Percentiles rank a stretch among this genome's conserved stretches.
Conservation (phyloP, 2,329 filamentous ascomycete genomes). For the Parascedosporium putredinis region DNA sequence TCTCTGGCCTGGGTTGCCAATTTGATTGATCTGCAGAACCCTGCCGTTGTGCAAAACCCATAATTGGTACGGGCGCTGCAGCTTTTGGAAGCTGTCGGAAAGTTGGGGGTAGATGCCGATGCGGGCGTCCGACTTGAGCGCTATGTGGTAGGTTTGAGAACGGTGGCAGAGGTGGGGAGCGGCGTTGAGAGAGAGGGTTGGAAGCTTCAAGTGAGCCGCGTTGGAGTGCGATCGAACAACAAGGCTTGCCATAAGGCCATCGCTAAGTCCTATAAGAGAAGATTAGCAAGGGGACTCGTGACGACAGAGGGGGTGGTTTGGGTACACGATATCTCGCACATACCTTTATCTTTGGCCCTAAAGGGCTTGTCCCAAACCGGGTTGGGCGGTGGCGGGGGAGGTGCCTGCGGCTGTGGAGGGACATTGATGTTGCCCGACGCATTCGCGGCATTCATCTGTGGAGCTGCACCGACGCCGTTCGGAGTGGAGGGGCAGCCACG, state of each 20-base stretch:
- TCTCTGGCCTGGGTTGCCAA: not conserved
- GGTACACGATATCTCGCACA: not conserved
- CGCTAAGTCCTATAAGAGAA: constrained; percentile 4
- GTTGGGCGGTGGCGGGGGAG: constrained; percentile 22
- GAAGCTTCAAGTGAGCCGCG: not conserved
- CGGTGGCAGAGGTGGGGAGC: constrained; percentile 20
- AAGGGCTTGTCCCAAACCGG: constrained; percentile 19
- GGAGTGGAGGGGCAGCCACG: constrained; percentile 16
- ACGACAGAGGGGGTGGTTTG: no score
- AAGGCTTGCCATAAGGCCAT: not conserved
- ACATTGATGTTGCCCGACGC: not conserved
- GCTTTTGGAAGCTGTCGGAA: constrained; percentile 50
- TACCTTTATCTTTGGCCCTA: constrained; percentile 6
- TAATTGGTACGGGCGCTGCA: constrained; percentile 65
- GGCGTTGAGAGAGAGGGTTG: not conserved
- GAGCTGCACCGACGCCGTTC: constrained; percentile 17
- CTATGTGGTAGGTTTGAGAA: constrained; percentile 53
- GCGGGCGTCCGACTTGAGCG: constrained; percentile 43
- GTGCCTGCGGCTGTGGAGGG: constrained; percentile 14
- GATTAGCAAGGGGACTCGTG: no score
- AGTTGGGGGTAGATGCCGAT: constrained; percentile 64
- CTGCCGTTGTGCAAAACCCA: constrained; percentile 45
- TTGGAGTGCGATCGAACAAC: not conserved
- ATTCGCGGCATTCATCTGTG: not conserved
- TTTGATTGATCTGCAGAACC: constrained; percentile 1